phyloP scores from a whole-genome alignment of 169 alveolate genomes.

The Perkinsus chesapeaki region DNA sequence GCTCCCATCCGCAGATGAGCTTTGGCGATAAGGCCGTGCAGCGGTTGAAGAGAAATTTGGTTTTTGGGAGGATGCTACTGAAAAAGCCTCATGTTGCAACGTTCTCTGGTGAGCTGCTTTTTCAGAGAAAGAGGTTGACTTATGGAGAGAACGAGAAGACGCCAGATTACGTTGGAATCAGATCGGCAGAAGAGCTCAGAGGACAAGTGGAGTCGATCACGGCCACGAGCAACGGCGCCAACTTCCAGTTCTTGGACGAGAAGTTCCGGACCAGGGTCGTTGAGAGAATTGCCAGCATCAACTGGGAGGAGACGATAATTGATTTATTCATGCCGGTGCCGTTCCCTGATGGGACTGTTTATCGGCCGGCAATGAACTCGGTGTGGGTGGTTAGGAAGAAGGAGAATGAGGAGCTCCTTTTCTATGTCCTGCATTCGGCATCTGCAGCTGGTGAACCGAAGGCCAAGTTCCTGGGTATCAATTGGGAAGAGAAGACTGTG shows the following conservation, averaged over 20 bases:
- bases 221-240: conserved; percentile 1
- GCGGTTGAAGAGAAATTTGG: not conserved
- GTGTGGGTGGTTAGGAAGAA: not conserved
- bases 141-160: not conserved
- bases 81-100: not conserved
- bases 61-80: not conserved
- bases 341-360: not conserved
- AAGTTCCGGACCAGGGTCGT: not conserved
- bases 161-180: not conserved
- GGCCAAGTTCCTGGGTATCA: not conserved
- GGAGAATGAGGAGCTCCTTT: not conserved
- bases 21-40: not conserved
- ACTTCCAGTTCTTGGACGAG: not conserved
- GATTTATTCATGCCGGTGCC: not conserved
- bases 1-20: not conserved
- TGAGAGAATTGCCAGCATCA: not conserved
- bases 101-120: not conserved
- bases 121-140: not conserved
- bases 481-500: not conserved
- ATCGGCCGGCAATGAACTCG: not conserved
- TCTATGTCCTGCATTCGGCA: not conserved
- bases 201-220: not conserved
- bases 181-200: not conserved
- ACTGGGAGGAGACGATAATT: not conserved
- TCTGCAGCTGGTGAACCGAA: not conserved